phyloP scores from a whole-genome alignment of 768 basidiomycete genomes.

The Baorangia bicolor region DNA sequence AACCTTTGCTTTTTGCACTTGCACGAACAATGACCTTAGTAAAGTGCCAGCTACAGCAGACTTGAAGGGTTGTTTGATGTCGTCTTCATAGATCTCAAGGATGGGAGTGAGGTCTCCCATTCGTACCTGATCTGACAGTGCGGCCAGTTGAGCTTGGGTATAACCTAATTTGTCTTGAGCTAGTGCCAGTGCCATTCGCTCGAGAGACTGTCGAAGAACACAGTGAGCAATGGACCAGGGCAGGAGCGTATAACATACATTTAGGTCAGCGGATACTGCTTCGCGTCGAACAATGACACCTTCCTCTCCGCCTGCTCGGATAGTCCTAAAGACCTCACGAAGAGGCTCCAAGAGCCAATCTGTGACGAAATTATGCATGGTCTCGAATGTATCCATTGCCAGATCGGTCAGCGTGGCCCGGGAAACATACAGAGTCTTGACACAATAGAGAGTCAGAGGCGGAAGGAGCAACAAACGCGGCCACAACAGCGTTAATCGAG shows the following conservation, averaged over 20 bases:
- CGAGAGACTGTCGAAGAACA: constrained; percentile 63
- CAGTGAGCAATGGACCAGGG: neutral
- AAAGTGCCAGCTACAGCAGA: constrained; percentile 80
- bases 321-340: constrained; percentile 76
- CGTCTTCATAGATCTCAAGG: constrained; percentile 84
- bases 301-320: constrained; percentile 76
- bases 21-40: constrained; percentile 82
- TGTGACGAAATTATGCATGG: constrained; percentile 66
- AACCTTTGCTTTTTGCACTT: constrained; percentile 95
- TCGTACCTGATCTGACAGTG: constrained; percentile 62
- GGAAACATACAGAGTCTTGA: constrained; percentile 54
- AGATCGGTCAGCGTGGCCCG: constrained; percentile 57
- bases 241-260: constrained; percentile 45
- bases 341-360: constrained; percentile 89
- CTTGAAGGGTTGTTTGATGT: constrained; percentile 83
- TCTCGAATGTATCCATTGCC: constrained; percentile 60
- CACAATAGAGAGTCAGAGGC: constrained; percentile 54
- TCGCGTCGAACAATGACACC: constrained; percentile 76
- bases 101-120: constrained; percentile 86
- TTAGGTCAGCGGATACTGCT: constrained; percentile 81
- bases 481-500: constrained; percentile 71
- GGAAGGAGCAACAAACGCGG: constrained; percentile 79
- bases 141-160: constrained; percentile 57
- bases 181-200: constrained; percentile 88
- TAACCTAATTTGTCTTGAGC: constrained; percentile 79